Conservation (phyloP, 164 flowering plant genomes). For the Platanus orientalis region DNA sequence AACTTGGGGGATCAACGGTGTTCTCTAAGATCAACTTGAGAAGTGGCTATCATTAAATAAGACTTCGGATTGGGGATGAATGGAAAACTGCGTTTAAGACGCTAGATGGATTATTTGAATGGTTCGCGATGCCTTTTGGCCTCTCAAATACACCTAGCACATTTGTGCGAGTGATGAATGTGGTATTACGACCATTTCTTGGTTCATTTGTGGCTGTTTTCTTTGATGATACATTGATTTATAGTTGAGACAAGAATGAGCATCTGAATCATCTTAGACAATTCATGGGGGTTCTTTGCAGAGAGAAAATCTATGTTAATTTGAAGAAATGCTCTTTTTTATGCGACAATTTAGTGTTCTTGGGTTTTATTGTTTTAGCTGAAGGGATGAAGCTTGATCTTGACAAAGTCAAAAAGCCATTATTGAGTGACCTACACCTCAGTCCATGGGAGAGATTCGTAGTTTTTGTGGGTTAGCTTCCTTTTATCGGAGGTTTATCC, state of each 20-base stretch:
- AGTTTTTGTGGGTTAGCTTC: background rate
- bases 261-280: background rate
- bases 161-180: background rate
- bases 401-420: background rate
- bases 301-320: too few relatives aligned
- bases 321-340: background rate
- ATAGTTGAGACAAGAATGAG: background rate
- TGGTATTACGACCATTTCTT: background rate
- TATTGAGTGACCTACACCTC: conserved; percentile 1
- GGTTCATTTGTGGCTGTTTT: background rate
- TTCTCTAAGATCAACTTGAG: too few relatives aligned
- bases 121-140: background rate
- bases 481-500: too few relatives aligned
- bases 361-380: background rate
- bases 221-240: too few relatives aligned
- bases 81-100: background rate
- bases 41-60: background rate
- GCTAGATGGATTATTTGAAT: background rate
- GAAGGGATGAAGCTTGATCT: background rate
- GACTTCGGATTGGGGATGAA: background rate
- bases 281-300: background rate
- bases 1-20: too few relatives aligned
- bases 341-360: background rate
- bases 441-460: background rate
- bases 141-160: background rate